phyloP scores from a whole-genome alignment of 768 basidiomycete genomes.

The Tylopilus cervinicoccineus region DNA sequence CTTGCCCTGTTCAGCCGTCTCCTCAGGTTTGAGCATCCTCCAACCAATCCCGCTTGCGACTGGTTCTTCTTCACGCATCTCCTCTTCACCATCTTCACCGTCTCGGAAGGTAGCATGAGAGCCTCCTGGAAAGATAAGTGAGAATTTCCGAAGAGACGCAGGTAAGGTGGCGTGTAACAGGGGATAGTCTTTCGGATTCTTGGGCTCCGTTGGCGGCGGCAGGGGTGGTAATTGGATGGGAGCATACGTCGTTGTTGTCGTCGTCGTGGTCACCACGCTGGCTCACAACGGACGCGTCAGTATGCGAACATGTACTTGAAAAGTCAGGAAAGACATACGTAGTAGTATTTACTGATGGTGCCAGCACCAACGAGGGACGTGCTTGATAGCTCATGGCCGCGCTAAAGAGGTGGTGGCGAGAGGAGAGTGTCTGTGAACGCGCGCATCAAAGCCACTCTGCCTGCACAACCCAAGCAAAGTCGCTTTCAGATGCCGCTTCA shows the following conservation, averaged over 20 bases:
- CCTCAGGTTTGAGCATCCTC: conserved; percentile 70
- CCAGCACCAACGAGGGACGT: conserved; percentile 67
- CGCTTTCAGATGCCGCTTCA: conserved; percentile 25
- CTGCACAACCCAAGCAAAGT: conserved; percentile 28
- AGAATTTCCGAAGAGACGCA: conserved; percentile 65
- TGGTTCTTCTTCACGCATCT: conserved; percentile 71
- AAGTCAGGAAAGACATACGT: conserved; percentile 48
- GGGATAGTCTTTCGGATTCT: conserved; percentile 78
- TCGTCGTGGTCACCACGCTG: conserved; percentile 89
- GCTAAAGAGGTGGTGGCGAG: conserved; percentile 24
- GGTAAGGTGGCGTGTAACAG: conserved; percentile 75
- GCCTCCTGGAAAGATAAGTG: conserved; percentile 78
- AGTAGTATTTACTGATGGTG: conserved; percentile 82
- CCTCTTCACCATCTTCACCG: conserved; percentile 56
- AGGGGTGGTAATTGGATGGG: conserved; percentile 79
- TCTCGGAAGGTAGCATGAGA: conserved; percentile 76
- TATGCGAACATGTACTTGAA: conserved; percentile 1
- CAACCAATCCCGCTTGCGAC: conserved; percentile 65
- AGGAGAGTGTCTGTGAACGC: conserved; percentile 24
- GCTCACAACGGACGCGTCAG: conserved; percentile 23
- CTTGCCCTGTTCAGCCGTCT: conserved; percentile 43
- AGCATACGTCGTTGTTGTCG: conserved; percentile 85
- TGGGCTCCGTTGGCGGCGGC: conserved; percentile 65
- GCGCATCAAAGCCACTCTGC: conserved; percentile 33
- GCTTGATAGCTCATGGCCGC: conserved; percentile 56